Evolutionary conservation across 2,329 filamentous ascomycete species (phyloP).

Genomic region (Aaosphaeria arxii): DNA sequence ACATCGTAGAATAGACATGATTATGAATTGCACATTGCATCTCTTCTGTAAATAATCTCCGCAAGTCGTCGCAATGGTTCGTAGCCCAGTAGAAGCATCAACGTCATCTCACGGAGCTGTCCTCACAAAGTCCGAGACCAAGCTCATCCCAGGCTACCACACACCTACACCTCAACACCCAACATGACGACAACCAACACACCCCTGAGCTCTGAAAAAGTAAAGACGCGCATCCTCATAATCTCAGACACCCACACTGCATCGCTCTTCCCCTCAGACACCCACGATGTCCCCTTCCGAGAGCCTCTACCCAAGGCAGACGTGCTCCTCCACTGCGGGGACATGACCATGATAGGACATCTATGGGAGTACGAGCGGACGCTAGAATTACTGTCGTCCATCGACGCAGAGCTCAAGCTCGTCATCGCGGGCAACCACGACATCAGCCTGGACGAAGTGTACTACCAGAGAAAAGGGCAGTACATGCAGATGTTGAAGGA

Average conservation of each 20-base stretch:
- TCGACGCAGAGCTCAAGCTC: conserved; percentile 57
- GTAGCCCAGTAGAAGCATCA: too few relatives aligned
- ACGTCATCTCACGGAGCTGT: too few relatives aligned
- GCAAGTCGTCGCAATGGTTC: too few relatives aligned
- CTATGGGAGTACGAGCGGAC: conserved; percentile 47
- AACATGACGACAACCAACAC: background rate
- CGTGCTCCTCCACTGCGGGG: conserved; percentile 58
- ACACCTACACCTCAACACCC: too few relatives aligned
- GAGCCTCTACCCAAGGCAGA: conserved; percentile 50
- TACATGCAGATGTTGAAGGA: conserved; percentile 22
- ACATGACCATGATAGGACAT: conserved; percentile 54
- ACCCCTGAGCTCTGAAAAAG: background rate
- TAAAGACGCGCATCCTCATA: conserved; percentile 43
- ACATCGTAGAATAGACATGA: too few relatives aligned
- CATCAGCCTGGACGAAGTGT: conserved; percentile 53
- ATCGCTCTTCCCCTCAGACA: conserved; percentile 7
- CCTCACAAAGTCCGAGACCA: too few relatives aligned
- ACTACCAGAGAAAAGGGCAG: conserved; percentile 37
- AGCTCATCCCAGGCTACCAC: too few relatives aligned
- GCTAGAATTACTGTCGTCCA: conserved; percentile 45
- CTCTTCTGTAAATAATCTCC: too few relatives aligned
- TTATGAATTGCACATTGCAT: too few relatives aligned
- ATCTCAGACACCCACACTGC: conserved; percentile 44
- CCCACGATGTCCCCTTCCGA: conserved; percentile 15
- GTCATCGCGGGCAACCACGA: conserved; percentile 65